Evolutionary conservation across 805 yeast genomes (phyloP).

Genomic region (Diddensiella transvaalensis): DNA sequence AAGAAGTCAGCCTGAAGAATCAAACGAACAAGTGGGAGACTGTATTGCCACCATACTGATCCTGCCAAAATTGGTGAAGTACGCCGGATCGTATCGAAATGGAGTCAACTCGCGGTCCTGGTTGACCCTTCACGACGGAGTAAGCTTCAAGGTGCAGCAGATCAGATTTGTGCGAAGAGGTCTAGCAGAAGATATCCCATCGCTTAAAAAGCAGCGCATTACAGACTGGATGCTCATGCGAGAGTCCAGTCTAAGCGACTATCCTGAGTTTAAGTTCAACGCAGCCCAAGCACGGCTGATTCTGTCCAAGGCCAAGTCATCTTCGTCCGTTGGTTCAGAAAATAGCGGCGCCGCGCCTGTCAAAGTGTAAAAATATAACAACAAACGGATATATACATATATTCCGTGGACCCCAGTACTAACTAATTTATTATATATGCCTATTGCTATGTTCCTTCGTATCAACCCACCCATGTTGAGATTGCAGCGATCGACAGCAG

Average conservation of each 20-base stretch:
- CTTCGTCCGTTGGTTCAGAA: no score
- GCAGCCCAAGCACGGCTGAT: conserved; percentile 1
- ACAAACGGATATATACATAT: no score
- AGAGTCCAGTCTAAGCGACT: conserved; percentile 6
- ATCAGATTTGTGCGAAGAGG: conserved; percentile 39
- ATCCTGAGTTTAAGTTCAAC: conserved; percentile 15
- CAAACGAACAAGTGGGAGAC: conserved; percentile 39
- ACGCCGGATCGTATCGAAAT: conserved; percentile 62
- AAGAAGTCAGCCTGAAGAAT: no score
- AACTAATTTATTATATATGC: no score
- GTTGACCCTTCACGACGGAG: conserved; percentile 73
- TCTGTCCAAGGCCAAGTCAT: no score
- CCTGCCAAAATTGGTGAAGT: conserved; percentile 64
- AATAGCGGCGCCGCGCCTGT: no score
- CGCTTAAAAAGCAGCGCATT: conserved; percentile 30
- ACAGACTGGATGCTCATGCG: conserved; percentile 30
- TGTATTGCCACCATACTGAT: conserved; percentile 55
- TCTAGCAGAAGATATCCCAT: conserved; percentile 32
- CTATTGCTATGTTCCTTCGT: no score
- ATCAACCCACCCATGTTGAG: no score
- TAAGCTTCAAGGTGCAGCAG: conserved; percentile 59
- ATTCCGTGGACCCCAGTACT: no score
- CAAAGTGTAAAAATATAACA: no score
- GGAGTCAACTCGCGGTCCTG: conserved; percentile 76
- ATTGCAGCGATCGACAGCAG: no score